Evolutionary conservation across 2,329 filamentous ascomycete genomes (phyloP), one percentile per base, ranked within the genome.

Genomic region (Dactylellina sp.): DNA sequence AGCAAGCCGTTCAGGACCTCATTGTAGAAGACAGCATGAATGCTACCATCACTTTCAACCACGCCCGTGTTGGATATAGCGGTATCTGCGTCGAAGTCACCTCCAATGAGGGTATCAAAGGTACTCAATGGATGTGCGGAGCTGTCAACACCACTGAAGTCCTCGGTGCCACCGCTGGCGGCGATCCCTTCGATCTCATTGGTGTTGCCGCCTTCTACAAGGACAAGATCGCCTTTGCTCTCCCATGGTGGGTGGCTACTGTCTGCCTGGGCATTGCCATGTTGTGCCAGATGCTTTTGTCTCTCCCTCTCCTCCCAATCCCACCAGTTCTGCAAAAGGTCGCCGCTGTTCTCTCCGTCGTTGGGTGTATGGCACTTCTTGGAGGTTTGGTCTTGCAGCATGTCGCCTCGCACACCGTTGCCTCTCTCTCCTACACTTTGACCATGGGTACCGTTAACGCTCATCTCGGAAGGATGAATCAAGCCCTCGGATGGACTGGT

Each of bases 61-160:
- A 72, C 57, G 76, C 77, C 32, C 77, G 77, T 25, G 75, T 78
- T 14, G 62, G 75, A 22, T 78, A 78, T 72, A 75, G 76, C 6
- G 77, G 77, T n/a, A 66, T 78, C 39, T 78, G 77, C 53, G 74
- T 78, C 66, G 76, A 78, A 40, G 64, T 75, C 52, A 75, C 57
- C 55, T 71, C 32, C 16, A 60, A 32, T 68, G 76, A 57, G 74
- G 76, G 76, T 37, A 75, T 56, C 76, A 77, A 66, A 71, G 76
- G 6, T 22, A 39, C 44, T 24, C 62, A 74, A 66, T 75, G 71
- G 71, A 62, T 49, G 14, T 75, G 71, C 39, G 71, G 71, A 55
- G 24, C 37, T 22, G 40, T 75, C 11, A 63, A 65, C 14, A 66
- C 76, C 3, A 74, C 76, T 46, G 72, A 75, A 20, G 72, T 71